Base-by-base conservation (phyloP, 306 rosid species). In the Trifolium repens region DNA sequence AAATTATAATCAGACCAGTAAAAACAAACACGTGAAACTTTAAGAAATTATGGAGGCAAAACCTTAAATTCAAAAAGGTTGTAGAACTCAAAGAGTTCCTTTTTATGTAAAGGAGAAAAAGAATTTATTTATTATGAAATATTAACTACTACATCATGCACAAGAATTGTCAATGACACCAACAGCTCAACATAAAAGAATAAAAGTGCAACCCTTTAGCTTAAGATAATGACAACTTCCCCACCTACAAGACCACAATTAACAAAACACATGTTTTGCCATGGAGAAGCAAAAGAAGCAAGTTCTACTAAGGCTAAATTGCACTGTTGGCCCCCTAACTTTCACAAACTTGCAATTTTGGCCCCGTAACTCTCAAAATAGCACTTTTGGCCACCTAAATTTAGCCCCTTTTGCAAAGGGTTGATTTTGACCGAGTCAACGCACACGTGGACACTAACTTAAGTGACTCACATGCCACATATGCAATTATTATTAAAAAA, bases 31-130 rank as follows among this genome's bases (percentile, higher is more conserved):
- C 16, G 1, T 13, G 53, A 55, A 52, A 35, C 35, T 35, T 35
- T 10, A 53, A 22, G 52, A 37, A 71, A 53, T 53, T 71, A 69
- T 69, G 73, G 44, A 71, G 64, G 46, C 22, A 40, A 46, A 49
- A 8, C 27, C 76, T 39, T 39, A 40, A 15, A 57, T 22, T 12
- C 16, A 58, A 58, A 50, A 9, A 69, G 15, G 26, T 9, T 2
- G 9, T 50, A 14, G 46, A 27, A 42, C 44, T 46, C 73, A 12
- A 67, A 32, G 59, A 68, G 9, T 68, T 68, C 59, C 17, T 5
- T 49, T 49, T 49, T 49, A 5, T 5, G 2, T 49, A 15, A 8
- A 14, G 54, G 53, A 6, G 15, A 49, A 15, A 15, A 49, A 5
- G 2, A 49, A 22, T 11, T 15, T 57, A 57, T 57, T 24, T 57